phyloP scores from a whole-genome alignment of 345 rosid species.

The Mangifera indica region DNA sequence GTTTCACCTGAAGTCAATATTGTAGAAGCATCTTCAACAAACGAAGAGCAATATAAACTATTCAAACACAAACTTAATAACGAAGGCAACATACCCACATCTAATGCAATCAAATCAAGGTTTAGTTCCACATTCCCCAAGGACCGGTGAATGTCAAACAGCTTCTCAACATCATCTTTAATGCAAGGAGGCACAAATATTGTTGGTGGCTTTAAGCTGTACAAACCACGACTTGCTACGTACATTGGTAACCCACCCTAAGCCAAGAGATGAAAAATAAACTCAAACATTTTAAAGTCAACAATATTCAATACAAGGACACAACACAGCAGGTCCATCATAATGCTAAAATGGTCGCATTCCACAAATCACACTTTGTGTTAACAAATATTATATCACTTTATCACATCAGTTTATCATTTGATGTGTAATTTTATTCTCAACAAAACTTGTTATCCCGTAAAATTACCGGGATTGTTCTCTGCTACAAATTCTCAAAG shows the following conservation, averaged over 20 bases:
- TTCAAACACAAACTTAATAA: constrained; percentile 3
- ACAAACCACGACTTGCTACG: constrained; percentile 83
- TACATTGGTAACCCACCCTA: constrained; percentile 94
- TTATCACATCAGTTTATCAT: too few relatives aligned
- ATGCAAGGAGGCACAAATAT: constrained; percentile 81
- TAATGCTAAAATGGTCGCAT: too few relatives aligned
- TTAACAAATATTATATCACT: too few relatives aligned
- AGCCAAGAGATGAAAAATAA: constrained; percentile 6
- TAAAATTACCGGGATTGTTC: not conserved
- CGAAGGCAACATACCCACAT: constrained; percentile 54
- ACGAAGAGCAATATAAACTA: not conserved
- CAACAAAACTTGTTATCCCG: too few relatives aligned
- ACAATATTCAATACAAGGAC: too few relatives aligned
- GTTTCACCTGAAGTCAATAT: constrained; percentile 69
- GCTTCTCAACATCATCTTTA: constrained; percentile 81
- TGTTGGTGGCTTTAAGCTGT: constrained; percentile 87
- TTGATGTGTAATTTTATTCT: too few relatives aligned
- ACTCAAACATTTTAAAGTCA: not conserved
- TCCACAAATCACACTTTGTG: too few relatives aligned
- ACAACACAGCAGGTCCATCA: too few relatives aligned
- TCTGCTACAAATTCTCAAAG: not conserved
- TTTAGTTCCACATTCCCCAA: constrained; percentile 91
- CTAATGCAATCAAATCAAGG: constrained; percentile 69
- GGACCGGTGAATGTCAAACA: constrained; percentile 68
- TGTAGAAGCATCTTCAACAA: constrained; percentile 14